Evolutionary conservation across 805 yeast species (phyloP).

Genomic region (Yamadazyma ubonensis): DNA sequence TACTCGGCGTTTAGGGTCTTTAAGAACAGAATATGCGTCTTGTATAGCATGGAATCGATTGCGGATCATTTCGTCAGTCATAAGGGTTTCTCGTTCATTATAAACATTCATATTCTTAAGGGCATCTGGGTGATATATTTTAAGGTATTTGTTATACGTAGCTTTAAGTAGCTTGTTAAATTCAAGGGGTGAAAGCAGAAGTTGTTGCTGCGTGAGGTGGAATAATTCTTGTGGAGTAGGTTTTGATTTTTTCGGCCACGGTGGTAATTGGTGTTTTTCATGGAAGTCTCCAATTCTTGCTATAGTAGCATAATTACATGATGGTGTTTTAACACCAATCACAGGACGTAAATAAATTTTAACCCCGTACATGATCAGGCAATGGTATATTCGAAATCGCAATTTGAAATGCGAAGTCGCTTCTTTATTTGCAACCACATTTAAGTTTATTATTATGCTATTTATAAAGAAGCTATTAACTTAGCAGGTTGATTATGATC

Average conservation of each 20-base stretch:
- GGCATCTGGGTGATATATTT: constrained; percentile 81
- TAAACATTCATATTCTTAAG: constrained; percentile 24
- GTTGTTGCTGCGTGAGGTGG: constrained; percentile 29
- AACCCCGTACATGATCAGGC: too few species aligned
- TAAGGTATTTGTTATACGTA: constrained; percentile 47
- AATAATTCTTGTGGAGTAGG: constrained; percentile 78
- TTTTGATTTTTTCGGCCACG: constrained; percentile 56
- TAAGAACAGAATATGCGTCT: constrained; percentile 41
- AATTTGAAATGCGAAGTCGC: not conserved
- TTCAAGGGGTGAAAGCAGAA: constrained; percentile 41
- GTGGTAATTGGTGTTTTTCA: constrained; percentile 25
- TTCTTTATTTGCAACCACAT: not conserved
- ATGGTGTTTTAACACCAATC: too few species aligned
- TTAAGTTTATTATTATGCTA: not conserved
- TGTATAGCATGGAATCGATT: constrained; percentile 31
- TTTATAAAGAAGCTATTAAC: constrained; percentile 18
- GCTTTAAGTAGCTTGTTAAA: constrained; percentile 49
- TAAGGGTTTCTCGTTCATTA: constrained; percentile 27
- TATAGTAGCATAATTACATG: constrained; percentile 9
- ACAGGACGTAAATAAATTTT: not conserved
- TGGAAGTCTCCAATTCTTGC: constrained; percentile 10
- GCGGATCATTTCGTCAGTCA: constrained; percentile 34
- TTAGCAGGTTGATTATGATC: constrained; percentile 20
- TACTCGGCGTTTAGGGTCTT: constrained; percentile 47
- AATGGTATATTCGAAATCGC: not conserved